A percentile compares a stretch with the other conserved stretches of the same genome.
These are phyloP conservation scores for Entomortierella beljakovae DNA, from an alignment of 192 early-diverging fungal species.

Conservation along the genomic window DNA sequence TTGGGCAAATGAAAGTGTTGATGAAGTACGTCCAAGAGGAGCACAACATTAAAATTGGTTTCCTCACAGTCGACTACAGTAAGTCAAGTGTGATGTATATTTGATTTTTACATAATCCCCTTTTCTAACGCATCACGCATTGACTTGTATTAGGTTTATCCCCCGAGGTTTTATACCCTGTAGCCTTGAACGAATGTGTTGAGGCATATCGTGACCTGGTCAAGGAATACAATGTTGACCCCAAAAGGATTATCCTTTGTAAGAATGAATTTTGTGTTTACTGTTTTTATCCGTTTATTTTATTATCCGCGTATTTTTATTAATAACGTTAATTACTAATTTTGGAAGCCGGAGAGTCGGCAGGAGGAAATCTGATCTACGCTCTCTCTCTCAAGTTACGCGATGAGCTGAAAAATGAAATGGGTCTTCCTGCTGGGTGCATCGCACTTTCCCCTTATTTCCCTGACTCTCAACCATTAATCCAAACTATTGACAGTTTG, in stretches of 20 bases:
- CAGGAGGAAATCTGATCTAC: slow-evolving; percentile 25
- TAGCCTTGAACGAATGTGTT: slow-evolving; percentile 20
- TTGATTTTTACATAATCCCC: neutral
- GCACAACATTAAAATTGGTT: slow-evolving; percentile 16
- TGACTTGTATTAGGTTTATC: slow-evolving; percentile 20
- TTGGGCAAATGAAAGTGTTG: neutral
- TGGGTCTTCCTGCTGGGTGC: slow-evolving; percentile 7
- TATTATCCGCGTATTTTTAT: neutral
- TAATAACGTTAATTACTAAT: neutral
- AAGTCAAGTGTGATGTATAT: neutral
- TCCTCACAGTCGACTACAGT: slow-evolving; percentile 39
- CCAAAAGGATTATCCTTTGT: slow-evolving; percentile 26
- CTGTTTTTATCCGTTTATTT: neutral
- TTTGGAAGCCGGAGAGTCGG: slow-evolving; percentile 29
- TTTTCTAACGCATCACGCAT: neutral
- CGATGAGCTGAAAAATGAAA: slow-evolving; percentile 4
- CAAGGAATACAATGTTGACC: slow-evolving; percentile 9
- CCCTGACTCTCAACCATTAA: neutral
- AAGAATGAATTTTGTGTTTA: neutral
- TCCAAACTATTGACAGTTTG: slow-evolving; percentile 11
- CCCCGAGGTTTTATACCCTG: slow-evolving; percentile 23
- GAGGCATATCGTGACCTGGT: slow-evolving; percentile 19
- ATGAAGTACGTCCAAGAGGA: slow-evolving; percentile 25
- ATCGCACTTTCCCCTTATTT: slow-evolving; percentile 22
- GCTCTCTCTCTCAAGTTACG: slow-evolving; percentile 15